Conservation (phyloP, 2,329 filamentous ascomycete genomes). For the Raffaelea arxii region DNA sequence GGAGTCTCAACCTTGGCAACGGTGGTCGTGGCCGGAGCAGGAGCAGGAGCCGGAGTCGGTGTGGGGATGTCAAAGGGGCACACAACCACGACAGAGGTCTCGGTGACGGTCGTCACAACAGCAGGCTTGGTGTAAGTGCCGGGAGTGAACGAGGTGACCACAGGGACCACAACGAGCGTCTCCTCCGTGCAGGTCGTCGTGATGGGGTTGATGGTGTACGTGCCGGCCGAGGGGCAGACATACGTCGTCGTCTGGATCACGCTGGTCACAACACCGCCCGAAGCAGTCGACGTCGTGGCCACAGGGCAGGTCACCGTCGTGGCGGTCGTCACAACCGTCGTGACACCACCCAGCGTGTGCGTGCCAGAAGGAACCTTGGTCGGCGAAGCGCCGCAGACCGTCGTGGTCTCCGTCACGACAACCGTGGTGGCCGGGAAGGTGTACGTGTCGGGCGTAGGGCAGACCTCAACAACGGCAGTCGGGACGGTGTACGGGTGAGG, state of each 20-base stretch:
- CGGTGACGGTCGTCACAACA: constrained; percentile 57
- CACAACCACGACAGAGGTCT: constrained; percentile 58
- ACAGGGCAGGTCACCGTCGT: constrained; percentile 64
- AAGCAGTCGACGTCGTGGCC: constrained; percentile 51
- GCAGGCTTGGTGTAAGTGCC: constrained; percentile 65
- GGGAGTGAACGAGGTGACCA: constrained; percentile 52
- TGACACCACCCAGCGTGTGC: constrained; percentile 63
- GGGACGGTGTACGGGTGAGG: constrained; percentile 32
- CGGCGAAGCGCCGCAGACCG: constrained; percentile 53
- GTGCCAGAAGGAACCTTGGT: constrained; percentile 54
- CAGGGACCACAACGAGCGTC: constrained; percentile 53
- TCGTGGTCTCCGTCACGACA: constrained; percentile 56
- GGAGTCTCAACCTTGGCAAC: no score
- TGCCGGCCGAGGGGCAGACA: constrained; percentile 46
- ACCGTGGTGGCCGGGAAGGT: constrained; percentile 66
- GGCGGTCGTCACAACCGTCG: constrained; percentile 54
- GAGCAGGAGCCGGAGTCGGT: constrained; percentile 20
- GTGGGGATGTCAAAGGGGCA: constrained; percentile 54
- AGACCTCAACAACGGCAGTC: constrained; percentile 42
- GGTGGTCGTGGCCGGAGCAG: neutral
- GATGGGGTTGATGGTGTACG: constrained; percentile 63
- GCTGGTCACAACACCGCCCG: constrained; percentile 52
- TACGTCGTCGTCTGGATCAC: constrained; percentile 61
- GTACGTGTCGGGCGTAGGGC: constrained; percentile 61
- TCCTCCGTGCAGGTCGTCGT: constrained; percentile 44